These are phyloP conservation scores for Phytopythium sindhum DNA, from an alignment of 352 stramenopile species.

Conservation along the genomic window DNA sequence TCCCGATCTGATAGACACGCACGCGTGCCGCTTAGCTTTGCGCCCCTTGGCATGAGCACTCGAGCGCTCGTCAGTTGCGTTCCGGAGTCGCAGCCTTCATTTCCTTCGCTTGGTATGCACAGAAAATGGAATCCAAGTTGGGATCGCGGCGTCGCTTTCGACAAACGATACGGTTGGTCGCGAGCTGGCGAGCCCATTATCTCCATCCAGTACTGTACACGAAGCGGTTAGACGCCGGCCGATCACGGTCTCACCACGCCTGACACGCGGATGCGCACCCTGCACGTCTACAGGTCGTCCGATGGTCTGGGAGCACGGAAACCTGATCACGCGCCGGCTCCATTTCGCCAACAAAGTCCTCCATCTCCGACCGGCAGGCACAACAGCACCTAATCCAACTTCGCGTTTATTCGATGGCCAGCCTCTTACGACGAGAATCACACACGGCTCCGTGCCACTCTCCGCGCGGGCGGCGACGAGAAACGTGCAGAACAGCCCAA, in stretches of 20 bases:
- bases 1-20: too few relatives aligned
- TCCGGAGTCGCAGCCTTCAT: too few relatives aligned
- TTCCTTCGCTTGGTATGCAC: too few relatives aligned
- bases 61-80: too few relatives aligned
- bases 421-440: background rate
- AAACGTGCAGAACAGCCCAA: background rate
- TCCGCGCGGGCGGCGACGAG: background rate
- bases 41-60: too few relatives aligned
- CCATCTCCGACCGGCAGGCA: background rate
- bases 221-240: background rate
- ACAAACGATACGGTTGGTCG: background rate
- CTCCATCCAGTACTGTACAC: background rate
- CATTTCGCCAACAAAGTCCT: background rate
- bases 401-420: background rate
- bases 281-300: constrained; percentile 1
- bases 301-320: background rate
- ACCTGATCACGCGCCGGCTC: constrained; percentile 4
- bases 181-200: background rate
- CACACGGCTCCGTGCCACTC: background rate
- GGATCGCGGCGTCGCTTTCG: background rate
- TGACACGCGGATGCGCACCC: background rate
- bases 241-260: background rate
- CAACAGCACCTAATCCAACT: background rate
- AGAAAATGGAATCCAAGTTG: too few relatives aligned
- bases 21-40: too few relatives aligned